These are phyloP conservation scores for Entomortierella chlamydospora DNA, from an alignment of 192 early-diverging fungal species.

Conservation along the genomic window DNA sequence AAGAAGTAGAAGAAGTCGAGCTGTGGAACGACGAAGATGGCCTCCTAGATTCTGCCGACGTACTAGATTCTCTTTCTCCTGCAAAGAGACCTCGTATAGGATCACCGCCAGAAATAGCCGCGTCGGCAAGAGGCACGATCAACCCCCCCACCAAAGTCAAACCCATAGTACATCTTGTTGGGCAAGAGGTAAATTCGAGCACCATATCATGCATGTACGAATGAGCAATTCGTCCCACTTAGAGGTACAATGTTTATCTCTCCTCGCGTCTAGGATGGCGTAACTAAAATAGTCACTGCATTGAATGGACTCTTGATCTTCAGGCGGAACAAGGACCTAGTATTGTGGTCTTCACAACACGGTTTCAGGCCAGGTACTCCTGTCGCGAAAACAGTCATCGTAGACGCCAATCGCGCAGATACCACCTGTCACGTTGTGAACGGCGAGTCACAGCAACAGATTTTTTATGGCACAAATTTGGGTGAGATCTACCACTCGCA, in stretches of 20 bases:
- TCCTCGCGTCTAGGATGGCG: not conserved
- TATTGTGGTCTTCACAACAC: constrained; percentile 5
- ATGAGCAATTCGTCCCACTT: too few relatives aligned
- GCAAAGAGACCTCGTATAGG: constrained; percentile 14
- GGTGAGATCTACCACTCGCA: not conserved
- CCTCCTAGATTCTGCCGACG: constrained; percentile 8
- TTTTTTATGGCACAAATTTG: not conserved
- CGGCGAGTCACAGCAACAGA: not conserved
- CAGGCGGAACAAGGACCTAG: not conserved
- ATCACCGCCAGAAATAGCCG: not conserved
- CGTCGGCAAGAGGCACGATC: not conserved
- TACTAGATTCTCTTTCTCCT: constrained; percentile 12
- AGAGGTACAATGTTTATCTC: not conserved
- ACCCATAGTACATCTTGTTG: constrained; percentile 8
- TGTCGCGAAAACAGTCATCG: not conserved
- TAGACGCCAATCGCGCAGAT: not conserved
- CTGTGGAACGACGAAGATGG: constrained; percentile 44
- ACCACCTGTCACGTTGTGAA: not conserved
- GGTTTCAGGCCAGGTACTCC: not conserved
- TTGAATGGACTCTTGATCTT: constrained; percentile 13
- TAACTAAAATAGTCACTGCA: not conserved
- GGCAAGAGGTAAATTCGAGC: constrained; percentile 7
- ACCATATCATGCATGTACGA: not conserved
- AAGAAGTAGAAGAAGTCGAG: constrained; percentile 30
- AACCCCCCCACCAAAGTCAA: not conserved